Evolutionary conservation across 108 stramenopile genomes (phyloP), one percentile per base, ranked within the genome.

Genomic region (Skeletonema grethae): DNA sequence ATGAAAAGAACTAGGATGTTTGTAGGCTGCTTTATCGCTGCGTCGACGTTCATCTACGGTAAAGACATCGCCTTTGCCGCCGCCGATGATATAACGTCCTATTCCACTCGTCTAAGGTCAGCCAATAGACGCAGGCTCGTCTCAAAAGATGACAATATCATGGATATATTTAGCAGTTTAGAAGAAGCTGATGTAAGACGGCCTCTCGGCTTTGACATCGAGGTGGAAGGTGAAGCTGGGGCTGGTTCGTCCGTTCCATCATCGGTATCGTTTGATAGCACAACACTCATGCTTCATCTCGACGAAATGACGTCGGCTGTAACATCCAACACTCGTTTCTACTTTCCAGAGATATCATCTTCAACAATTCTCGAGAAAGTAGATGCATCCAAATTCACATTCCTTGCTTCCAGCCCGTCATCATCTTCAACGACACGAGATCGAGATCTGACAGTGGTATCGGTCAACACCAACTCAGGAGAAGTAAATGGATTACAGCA

Each of bases 81-180:
- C 3, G 22, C 50, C 50, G 20, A 53, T 53, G 20, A 53, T 53
- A 8, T 20, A n/a, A 22, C 50, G 4, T 22, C 46, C 5, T 6
- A 16, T 18, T n/a, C 46, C n/a, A 24, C 50, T 55, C 61, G 16
- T 4, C 50, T 61, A 20, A 35, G 45, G 16, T 61, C 45, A 18
- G 2, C 39, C 20, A 20, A 20, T 48, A 16, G 53, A 46, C 53
- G 61, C 18, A 56, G 55, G 43, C 61, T 56, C 16, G 10, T 48
- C 50, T 61, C 50, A 22, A 61, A 56, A 46, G 8, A 56, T 18
- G 53, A 56, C 50, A 56, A 61, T 9, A 55, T 61, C 10, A 20
- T 61, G 7, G 61, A 61, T 46, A 8, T 53, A 22, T 9, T 53
- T 24, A 5, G n/a, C 50, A 7, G 7, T 22, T 22, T 53, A 53